These are phyloP conservation scores for Astrephomene gubernaculifera DNA, from an alignment of 139 green algal genomes.

Conservation along the genomic window DNA sequence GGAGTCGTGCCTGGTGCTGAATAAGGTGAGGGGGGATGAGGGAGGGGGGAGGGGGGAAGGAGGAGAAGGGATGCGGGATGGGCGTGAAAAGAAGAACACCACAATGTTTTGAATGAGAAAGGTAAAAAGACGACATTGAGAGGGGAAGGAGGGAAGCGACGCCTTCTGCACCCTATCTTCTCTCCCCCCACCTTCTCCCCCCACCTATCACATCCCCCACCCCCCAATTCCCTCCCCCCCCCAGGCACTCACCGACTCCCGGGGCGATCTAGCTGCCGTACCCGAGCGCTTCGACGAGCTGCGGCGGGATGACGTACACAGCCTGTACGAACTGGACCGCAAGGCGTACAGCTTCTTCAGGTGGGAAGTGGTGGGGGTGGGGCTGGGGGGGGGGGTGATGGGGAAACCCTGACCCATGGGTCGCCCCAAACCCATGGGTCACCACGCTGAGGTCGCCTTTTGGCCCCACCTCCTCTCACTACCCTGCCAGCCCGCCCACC, in stretches of 20 bases:
- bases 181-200: background rate
- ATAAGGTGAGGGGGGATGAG: slow-evolving; percentile 2
- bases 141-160: no score
- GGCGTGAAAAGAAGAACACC: no score
- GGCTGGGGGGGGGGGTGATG: background rate
- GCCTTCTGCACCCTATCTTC: no score
- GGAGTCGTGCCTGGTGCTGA: slow-evolving; percentile 66
- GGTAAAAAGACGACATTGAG: no score
- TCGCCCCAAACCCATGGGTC: no score
- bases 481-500: no score
- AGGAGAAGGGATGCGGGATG: no score
- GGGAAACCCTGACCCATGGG: no score
- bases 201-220: background rate
- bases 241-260: slow-evolving; percentile 44
- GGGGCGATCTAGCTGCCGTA: slow-evolving; percentile 45
- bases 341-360: slow-evolving; percentile 70
- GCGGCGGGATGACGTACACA: slow-evolving; percentile 56
- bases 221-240: background rate
- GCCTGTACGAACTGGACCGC: slow-evolving; percentile 66
- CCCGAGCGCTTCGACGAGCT: slow-evolving; percentile 43
- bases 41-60: background rate
- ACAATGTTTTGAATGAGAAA: no score
- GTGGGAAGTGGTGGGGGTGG: slow-evolving; percentile 24
- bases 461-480: no score
- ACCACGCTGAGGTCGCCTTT: no score